Conservation (phyloP, 2,329 filamentous ascomycete genomes). For the Conoideocrella luteorostrata region DNA sequence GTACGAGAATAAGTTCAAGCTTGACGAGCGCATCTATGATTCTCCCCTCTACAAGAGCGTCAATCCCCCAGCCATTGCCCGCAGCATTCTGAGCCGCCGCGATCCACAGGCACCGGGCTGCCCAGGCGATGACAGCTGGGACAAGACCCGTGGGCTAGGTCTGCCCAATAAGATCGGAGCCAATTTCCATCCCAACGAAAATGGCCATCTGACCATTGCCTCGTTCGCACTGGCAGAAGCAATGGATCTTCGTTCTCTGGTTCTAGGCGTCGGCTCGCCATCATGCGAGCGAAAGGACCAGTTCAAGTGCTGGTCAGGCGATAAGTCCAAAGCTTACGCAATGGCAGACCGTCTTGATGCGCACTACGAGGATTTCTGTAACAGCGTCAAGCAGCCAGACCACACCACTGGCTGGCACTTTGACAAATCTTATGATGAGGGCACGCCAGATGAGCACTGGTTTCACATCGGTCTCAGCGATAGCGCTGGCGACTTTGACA, state of each 20-base stretch:
- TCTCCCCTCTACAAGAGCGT: too few species aligned
- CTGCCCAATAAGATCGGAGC: background rate
- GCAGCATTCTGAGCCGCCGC: too few species aligned
- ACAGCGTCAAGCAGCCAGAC: constrained; percentile 14
- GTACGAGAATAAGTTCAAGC: too few species aligned
- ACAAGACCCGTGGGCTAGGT: background rate
- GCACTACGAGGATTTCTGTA: constrained; percentile 22
- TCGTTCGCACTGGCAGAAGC: background rate
- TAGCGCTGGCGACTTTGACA: background rate
- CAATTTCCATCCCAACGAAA: background rate
- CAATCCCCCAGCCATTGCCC: too few species aligned
- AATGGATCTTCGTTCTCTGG: background rate
- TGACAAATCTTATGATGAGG: constrained; percentile 17
- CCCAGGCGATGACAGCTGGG: too few species aligned
- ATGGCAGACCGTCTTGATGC: constrained; percentile 16
- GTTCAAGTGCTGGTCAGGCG: constrained; percentile 17
- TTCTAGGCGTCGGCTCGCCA: background rate
- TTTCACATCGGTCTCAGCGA: constrained; percentile 5
- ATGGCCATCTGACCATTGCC: background rate
- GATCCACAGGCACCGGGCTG: too few species aligned
- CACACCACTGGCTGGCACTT: constrained; percentile 15
- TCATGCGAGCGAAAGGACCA: background rate
- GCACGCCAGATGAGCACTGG: constrained; percentile 21
- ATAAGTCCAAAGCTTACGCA: constrained; percentile 18
- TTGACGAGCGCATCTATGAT: too few species aligned